Evolutionary conservation across 768 basidiomycete genomes (phyloP), one percentile per base, ranked within the genome.

Genomic region (Rhodotorula paludigena): DNA sequence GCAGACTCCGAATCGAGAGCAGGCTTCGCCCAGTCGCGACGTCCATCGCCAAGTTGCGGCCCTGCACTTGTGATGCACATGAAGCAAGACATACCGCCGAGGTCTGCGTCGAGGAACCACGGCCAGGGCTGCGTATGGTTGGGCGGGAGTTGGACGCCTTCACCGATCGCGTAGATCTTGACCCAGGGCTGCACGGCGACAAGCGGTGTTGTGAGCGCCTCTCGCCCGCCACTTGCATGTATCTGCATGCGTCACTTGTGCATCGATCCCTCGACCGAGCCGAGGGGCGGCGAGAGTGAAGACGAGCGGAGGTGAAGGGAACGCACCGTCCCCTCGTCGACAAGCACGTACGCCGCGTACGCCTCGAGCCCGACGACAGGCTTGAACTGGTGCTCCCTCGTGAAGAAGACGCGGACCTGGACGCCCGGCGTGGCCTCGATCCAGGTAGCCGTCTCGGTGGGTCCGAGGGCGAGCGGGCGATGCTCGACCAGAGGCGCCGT

Each of bases 141-240:
- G n/a, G n/a, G n/a, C n/a, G n/a, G n/a, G n/a, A n/a, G n/a, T n/a
- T 6, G 4, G 23, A 66, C 64, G n/a, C 64, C 59, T 2, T 10
- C 25, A 2, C 64, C 64, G 16, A 21, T 8, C 1, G 52, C 64
- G 36, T 54, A 66, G 30, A 66, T 38, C 47, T 66, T 66, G 56
- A 25, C 12, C 35, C 48, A 39, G 2, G 64, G 30, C 47, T 61
- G 52, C 25, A n/a, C 10, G 21, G 20, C 23, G 52, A 21, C 28
- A 5, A 11, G 36, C 54, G 18, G 23, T 7, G 21, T 5, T 20
- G 25, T 5, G 35, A n/a, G n/a, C n/a, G n/a, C n/a, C n/a, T n/a
- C n/a, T n/a, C n/a, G n/a, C n/a, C n/a, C n/a, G n/a, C n/a, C n/a
- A n/a, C n/a, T n/a, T n/a, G n/a, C n/a, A n/a, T n/a, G n/a, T n/a